Conservation (phyloP, 2,329 filamentous ascomycete species). For the Esteya vermicola region DNA sequence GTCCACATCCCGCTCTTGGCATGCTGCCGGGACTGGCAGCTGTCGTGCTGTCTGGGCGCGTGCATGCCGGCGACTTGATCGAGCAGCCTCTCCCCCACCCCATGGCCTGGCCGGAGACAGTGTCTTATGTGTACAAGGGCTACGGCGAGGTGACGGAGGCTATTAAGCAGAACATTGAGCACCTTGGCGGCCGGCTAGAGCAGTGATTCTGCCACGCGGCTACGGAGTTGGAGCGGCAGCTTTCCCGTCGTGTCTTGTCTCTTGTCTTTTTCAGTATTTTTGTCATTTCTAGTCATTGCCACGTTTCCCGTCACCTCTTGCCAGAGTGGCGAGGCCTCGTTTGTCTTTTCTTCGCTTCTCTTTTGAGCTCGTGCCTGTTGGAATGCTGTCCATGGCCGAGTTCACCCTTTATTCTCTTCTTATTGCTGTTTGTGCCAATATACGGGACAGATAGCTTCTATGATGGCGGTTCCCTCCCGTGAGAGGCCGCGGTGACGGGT, state of each 20-base stretch:
- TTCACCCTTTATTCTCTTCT: too few species aligned
- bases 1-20: constrained; percentile 30
- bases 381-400: too few species aligned
- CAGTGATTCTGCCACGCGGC: background rate
- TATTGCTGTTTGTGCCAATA: too few species aligned
- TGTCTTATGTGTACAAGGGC: constrained; percentile 41
- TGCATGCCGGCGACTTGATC: constrained; percentile 36
- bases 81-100: constrained; percentile 45
- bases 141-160: constrained; percentile 28
- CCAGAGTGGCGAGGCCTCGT: background rate
- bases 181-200: constrained; percentile 34
- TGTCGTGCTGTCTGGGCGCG: constrained; percentile 38
- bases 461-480: too few species aligned
- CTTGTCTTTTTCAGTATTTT: constrained; percentile 11
- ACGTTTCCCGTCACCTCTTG: too few species aligned
- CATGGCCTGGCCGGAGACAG: constrained; percentile 38
- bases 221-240: background rate
- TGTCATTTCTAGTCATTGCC: too few species aligned
- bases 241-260: background rate
- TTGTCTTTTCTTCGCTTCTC: background rate
- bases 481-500: too few species aligned
- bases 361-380: too few species aligned
- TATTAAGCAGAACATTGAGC: constrained; percentile 36
- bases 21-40: constrained; percentile 39
- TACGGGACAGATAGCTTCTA: too few species aligned